Evolutionary conservation across 1,284 basidiomycete species (phyloP).

Genomic region (Moniliophthora roreri): DNA sequence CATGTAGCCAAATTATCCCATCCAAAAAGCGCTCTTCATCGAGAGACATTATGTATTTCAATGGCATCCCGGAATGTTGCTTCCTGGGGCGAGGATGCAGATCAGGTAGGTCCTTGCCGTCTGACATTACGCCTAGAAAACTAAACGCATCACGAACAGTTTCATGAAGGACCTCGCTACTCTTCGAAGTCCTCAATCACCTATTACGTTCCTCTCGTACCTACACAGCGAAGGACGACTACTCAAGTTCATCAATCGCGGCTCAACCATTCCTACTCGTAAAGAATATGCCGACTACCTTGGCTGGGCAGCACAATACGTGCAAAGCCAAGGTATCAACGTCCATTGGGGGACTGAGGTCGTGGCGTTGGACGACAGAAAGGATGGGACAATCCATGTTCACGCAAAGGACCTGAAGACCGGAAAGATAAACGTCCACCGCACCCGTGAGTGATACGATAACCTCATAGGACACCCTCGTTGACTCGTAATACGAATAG

Average conservation of each 20-base stretch:
- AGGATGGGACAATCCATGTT: slow-evolving; percentile 37
- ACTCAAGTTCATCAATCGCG: slow-evolving; percentile 73
- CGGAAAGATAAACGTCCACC: slow-evolving; percentile 32
- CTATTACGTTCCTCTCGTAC: slow-evolving; percentile 59
- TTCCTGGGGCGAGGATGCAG: slow-evolving; percentile 59
- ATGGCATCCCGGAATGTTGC: slow-evolving; percentile 62
- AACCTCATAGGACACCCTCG: slow-evolving; percentile 10
- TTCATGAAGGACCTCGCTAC: slow-evolving; percentile 64
- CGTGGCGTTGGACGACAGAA: slow-evolving; percentile 35
- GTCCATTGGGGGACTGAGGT: slow-evolving; percentile 52
- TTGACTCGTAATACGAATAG: slow-evolving; percentile 25
- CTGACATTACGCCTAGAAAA: slow-evolving; percentile 6
- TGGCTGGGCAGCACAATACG: slow-evolving; percentile 49
- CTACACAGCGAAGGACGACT: slow-evolving; percentile 52
- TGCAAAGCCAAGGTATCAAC: slow-evolving; percentile 41
- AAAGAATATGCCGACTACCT: slow-evolving; percentile 71
- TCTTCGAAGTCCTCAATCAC: slow-evolving; percentile 52
- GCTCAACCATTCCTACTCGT: slow-evolving; percentile 90
- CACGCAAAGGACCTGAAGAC: slow-evolving; percentile 34
- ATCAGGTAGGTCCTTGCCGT: slow-evolving; percentile 39
- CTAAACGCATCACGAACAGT: slow-evolving; percentile 27
- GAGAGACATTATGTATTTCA: slow-evolving; percentile 48
- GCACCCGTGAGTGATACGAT: slow-evolving; percentile 36
- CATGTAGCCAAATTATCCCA: slow-evolving; percentile 17
- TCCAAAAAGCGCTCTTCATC: slow-evolving; percentile 46